phyloP scores from a whole-genome alignment of 2,329 filamentous ascomycete genomes.

The Botrytis sinoallii region DNA sequence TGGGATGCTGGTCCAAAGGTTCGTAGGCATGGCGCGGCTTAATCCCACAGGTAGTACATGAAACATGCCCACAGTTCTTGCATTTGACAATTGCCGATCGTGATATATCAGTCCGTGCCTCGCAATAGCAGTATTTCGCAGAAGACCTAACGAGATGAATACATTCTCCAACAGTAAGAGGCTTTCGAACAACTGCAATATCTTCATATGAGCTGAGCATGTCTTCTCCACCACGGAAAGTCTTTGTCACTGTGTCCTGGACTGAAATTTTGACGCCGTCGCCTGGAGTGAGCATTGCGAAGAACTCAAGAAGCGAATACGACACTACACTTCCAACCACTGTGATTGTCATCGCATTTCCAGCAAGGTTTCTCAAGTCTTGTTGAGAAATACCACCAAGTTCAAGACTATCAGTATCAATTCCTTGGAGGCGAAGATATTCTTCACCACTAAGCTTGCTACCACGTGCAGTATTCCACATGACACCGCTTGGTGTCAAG shows the following conservation, averaged over 20 bases:
- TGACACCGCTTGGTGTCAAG: slow-evolving; percentile 63
- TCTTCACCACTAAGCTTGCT: slow-evolving; percentile 62
- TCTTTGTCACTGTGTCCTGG: neutral
- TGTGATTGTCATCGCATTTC: slow-evolving; percentile 76
- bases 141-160: slow-evolving; percentile 35
- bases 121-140: slow-evolving; percentile 54
- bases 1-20: slow-evolving; percentile 42
- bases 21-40: slow-evolving; percentile 46
- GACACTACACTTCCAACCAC: slow-evolving; percentile 64
- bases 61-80: slow-evolving; percentile 50
- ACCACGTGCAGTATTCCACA: slow-evolving; percentile 58
- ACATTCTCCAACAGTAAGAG: slow-evolving; percentile 22
- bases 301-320: slow-evolving; percentile 43
- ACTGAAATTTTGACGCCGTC: slow-evolving; percentile 17
- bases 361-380: slow-evolving; percentile 67
- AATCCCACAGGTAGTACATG: slow-evolving; percentile 51
- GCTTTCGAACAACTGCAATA: slow-evolving; percentile 15
- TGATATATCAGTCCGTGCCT: slow-evolving; percentile 45
- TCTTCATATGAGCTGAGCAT: neutral
- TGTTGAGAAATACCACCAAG: slow-evolving; percentile 60
- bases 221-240: neutral
- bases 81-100: slow-evolving; percentile 46
- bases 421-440: slow-evolving; percentile 62
- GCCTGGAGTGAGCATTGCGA: slow-evolving; percentile 1
- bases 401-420: slow-evolving; percentile 60